phyloP scores from a whole-genome alignment of 768 basidiomycete genomes.

The Termitomyces sp. region DNA sequence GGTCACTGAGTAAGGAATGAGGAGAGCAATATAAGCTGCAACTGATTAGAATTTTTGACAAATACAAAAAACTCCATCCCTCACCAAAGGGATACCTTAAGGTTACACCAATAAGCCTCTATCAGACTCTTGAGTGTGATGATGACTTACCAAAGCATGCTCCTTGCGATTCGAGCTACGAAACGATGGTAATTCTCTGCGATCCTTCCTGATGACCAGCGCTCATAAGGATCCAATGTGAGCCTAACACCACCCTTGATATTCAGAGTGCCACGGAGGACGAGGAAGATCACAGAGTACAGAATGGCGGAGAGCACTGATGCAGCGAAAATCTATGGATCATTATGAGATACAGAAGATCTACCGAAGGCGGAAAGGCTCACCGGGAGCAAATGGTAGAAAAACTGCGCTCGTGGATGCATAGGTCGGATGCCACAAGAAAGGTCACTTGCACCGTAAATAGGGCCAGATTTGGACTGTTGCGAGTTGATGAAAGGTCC shows the following conservation, averaged over 20 bases:
- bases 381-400: slow-evolving; percentile 66
- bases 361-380: slow-evolving; percentile 14
- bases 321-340: slow-evolving; percentile 53
- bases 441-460: slow-evolving; percentile 53
- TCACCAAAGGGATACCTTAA: slow-evolving; percentile 60
- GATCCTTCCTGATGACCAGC: slow-evolving; percentile 36
- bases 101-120: slow-evolving; percentile 9
- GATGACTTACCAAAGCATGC: slow-evolving; percentile 66
- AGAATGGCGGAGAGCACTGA: slow-evolving; percentile 53
- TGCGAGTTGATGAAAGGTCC: slow-evolving; percentile 32
- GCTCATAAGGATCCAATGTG: slow-evolving; percentile 44
- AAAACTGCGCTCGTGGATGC: slow-evolving; percentile 43
- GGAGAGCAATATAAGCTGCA: slow-evolving; percentile 57
- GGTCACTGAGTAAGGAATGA: slow-evolving; percentile 57
- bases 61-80: slow-evolving; percentile 14
- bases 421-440: slow-evolving; percentile 50
- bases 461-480: slow-evolving; percentile 22
- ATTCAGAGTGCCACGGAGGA: slow-evolving; percentile 55
- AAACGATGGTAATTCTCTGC: slow-evolving; percentile 58
- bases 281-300: slow-evolving; percentile 60
- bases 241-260: slow-evolving; percentile 52
- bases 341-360: slow-evolving; percentile 3
- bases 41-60: slow-evolving; percentile 7
- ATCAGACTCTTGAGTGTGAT: not conserved
- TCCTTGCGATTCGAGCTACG: slow-evolving; percentile 57